Base-by-base conservation (phyloP, 2,329 filamentous ascomycete species). In the Dactylellina leptospora region DNA sequence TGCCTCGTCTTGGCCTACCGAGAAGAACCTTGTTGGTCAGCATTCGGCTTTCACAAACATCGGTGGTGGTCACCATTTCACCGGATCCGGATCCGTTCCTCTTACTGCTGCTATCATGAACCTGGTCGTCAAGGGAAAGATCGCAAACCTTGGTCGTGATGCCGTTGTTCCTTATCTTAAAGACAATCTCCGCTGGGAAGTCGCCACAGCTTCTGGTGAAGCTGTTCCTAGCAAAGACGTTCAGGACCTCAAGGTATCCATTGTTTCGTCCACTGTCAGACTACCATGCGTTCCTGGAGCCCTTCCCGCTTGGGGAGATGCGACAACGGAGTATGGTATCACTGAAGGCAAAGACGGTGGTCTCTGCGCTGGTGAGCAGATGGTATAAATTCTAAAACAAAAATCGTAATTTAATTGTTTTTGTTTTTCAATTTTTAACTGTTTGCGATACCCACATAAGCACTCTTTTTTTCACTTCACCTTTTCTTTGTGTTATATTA, bases 21-120 rank as follows among this genome's bases (percentile, higher is more conserved):
- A 81, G 59, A 75, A 77, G 20, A 81, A 81, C 53, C 79, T 81
- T 23, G 78, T 83, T 20, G 81, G 81, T 22, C 79, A 79, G 28
- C 78, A 81, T 42, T 77, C 78, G 2, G 77, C 79, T 5, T 79
- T 82, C 50, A 79, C 79, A 3, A 79, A 58, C 11, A 48, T 62
- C 11, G 61, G 69, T 45, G 76, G 76, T 6, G 74, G 74, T 3
- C 66, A 75, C 4, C 70, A 77, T 6, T 73, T 79, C 4, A 73
- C 76, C 8, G 77, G 82, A 16, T 80, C 81, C 2, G 80, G 80
- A 18, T 81, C 78, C 33, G 78, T 82, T 4, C 79, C 78, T 0
- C 70, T 82, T 6, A 82, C 81, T 0, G 75, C 77, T 1, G 78
- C 77, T 9, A 72, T 82, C 11, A 64, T 79, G 18, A 76, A 79